Evolutionary conservation across 2,329 filamentous ascomycete genomes (phyloP).

Genomic region (Fusarium pilosicola): DNA sequence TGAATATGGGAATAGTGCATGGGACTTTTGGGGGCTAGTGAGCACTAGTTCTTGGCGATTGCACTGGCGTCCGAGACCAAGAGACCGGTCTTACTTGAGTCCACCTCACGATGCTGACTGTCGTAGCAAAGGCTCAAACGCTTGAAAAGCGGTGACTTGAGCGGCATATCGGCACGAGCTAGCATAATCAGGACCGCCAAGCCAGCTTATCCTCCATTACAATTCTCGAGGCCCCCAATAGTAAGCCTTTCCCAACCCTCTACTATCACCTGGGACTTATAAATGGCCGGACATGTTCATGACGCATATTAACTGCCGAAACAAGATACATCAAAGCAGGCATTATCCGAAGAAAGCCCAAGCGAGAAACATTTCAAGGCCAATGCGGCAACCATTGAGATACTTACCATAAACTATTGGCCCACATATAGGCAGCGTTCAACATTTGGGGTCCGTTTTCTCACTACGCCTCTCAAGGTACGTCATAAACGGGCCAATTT

Average conservation of each 20-base stretch:
- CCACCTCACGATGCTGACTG: not conserved
- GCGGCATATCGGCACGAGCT: not conserved
- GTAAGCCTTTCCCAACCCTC: no score
- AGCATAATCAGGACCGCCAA: fast-evolving
- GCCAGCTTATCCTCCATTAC: no score
- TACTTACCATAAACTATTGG: fast-evolving
- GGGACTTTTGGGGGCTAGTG: fast-evolving
- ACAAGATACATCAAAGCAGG: fast-evolving
- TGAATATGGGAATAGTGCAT: fast-evolving
- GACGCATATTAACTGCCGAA: fast-evolving
- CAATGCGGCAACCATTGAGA: not conserved
- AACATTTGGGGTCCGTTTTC: not conserved
- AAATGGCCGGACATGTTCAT: fast-evolving
- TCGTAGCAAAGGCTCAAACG: fast-evolving
- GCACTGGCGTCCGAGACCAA: not conserved
- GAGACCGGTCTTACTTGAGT: not conserved
- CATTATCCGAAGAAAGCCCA: fast-evolving
- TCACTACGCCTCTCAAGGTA: not conserved
- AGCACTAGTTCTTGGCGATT: not conserved
- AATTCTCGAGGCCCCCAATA: not conserved
- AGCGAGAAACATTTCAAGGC: not conserved
- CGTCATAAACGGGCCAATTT: not conserved
- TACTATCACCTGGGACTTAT: fast-evolving
- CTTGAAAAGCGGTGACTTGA: not conserved
- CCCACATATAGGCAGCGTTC: fast-evolving